Evolutionary conservation across 139 green algal genomes (phyloP).

Genomic region (Chlorokybus atmophyticus): DNA sequence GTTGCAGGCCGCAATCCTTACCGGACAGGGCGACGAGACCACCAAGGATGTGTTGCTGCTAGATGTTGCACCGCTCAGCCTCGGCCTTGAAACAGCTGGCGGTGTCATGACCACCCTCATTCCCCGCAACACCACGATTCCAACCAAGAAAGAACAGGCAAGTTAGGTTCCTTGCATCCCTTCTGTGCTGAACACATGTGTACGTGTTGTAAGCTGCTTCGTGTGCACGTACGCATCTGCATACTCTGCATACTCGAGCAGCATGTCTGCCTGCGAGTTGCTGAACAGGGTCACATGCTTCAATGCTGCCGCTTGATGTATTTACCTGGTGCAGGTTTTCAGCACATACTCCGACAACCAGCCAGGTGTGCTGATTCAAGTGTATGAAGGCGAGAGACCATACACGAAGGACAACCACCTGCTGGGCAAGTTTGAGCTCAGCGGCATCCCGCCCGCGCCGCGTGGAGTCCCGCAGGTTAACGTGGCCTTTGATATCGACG

Average conservation of each 20-base stretch:
- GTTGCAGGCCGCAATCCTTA: conserved; percentile 89
- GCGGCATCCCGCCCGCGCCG: conserved; percentile 83
- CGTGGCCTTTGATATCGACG: conserved; percentile 94
- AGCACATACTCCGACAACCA: conserved; percentile 98
- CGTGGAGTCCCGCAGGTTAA: conserved; percentile 92
- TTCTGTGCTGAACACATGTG: no score
- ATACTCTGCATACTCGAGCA: no score
- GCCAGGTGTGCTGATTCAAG: conserved; percentile 88
- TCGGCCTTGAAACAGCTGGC: conserved; percentile 87
- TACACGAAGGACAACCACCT: conserved; percentile 88
- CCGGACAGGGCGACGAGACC: conserved; percentile 71
- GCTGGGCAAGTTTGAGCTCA: conserved; percentile 94
- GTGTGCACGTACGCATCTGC: no score
- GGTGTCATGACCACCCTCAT: conserved; percentile 82
- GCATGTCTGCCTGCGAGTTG: no score
- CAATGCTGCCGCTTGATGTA: no score
- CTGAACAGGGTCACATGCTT: no score
- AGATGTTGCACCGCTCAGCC: conserved; percentile 80
- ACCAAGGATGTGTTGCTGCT: conserved; percentile 93
- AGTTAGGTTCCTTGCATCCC: no score
- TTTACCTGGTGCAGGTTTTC: no score
- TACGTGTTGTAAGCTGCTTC: no score
- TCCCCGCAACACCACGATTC: conserved; percentile 87
- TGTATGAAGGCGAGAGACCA: conserved; percentile 78
- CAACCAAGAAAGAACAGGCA: conserved; percentile 98